phyloP scores from a whole-genome alignment of 2,329 filamentous ascomycete species.

The Pseudonectria buxi region DNA sequence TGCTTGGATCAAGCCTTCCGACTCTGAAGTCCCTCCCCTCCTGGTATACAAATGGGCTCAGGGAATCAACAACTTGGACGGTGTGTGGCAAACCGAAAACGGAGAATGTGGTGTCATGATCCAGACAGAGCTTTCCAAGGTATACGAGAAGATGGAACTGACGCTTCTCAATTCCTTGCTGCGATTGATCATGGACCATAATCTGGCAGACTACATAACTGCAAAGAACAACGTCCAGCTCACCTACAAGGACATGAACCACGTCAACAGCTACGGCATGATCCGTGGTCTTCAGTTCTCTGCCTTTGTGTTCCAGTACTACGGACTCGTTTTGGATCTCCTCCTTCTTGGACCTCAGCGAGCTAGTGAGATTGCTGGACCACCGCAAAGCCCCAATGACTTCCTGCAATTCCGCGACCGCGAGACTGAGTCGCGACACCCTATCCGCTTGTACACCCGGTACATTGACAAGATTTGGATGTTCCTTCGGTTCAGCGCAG shows the following conservation, averaged over 20 bases:
- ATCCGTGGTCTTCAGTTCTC: conserved; percentile 97
- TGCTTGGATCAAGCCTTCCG: conserved; percentile 97
- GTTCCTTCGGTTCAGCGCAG: conserved; percentile 86
- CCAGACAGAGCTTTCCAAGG: conserved; percentile 96
- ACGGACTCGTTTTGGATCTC: conserved; percentile 90
- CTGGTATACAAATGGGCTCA: conserved; percentile 99
- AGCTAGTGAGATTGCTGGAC: conserved; percentile 95
- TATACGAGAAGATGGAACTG: conserved; percentile 98
- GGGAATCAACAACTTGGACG: conserved; percentile 94
- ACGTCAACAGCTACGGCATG: conserved; percentile 97
- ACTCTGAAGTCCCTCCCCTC: conserved; percentile 92
- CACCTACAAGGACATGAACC: conserved; percentile 99
- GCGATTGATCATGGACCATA: conserved; percentile 97
- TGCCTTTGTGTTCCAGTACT: conserved; percentile 98
- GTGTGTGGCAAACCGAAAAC: conserved; percentile 89
- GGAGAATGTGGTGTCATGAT: conserved; percentile 99
- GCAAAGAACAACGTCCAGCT: conserved; percentile 99
- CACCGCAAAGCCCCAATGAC: conserved; percentile 89
- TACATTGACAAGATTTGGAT: conserved; percentile 99
- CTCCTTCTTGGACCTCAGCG: conserved; percentile 87
- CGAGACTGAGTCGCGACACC: conserved; percentile 86
- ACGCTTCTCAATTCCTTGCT: conserved; percentile 90
- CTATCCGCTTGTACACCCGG: conserved; percentile 92
- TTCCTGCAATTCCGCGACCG: conserved; percentile 95
- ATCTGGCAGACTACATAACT: conserved; percentile 96